A percentile compares a stretch with the other conserved stretches of the same genome.
Evolutionary conservation across 139 green algal genomes (phyloP).

Genomic region (Closterium sp.): DNA sequence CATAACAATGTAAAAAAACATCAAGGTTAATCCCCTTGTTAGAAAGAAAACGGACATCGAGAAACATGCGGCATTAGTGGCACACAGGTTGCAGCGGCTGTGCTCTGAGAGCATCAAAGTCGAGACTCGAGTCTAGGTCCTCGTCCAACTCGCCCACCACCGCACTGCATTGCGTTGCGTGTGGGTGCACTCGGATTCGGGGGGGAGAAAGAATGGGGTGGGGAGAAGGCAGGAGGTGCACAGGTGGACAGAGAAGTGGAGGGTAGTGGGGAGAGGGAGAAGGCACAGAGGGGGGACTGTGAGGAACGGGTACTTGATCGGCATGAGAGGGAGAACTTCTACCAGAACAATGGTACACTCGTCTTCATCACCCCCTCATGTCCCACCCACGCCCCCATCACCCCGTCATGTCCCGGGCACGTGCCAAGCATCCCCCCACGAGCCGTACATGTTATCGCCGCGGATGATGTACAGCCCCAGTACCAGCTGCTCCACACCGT

Average conservation of each 20-base stretch:
- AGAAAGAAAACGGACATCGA: too few species aligned
- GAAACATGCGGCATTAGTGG: slow-evolving; percentile 58
- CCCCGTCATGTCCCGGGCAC: too few species aligned
- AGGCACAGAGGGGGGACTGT: background rate
- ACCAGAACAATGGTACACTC: background rate
- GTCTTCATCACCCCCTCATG: too few species aligned
- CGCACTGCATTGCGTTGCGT: slow-evolving; percentile 63
- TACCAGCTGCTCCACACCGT: slow-evolving; percentile 79
- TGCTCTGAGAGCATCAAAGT: slow-evolving; percentile 71
- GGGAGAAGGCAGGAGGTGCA: background rate
- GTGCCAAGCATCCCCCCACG: background rate
- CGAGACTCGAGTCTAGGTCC: slow-evolving; percentile 71
- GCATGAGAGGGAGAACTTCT: background rate
- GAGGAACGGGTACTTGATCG: slow-evolving; percentile 12
- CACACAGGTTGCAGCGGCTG: slow-evolving; percentile 73
- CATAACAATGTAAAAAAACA: too few species aligned
- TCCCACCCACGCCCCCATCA: too few species aligned
- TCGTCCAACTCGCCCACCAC: slow-evolving; percentile 93
- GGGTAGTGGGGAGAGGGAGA: background rate
- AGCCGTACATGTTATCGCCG: slow-evolving; percentile 89
- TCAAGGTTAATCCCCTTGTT: too few species aligned
- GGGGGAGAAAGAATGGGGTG: background rate
- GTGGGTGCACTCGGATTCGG: background rate
- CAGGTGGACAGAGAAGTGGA: too few species aligned
- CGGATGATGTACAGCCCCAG: slow-evolving; percentile 89